phyloP scores from a whole-genome alignment of 805 yeast genomes.

The Wickerhamomyces alni region DNA sequence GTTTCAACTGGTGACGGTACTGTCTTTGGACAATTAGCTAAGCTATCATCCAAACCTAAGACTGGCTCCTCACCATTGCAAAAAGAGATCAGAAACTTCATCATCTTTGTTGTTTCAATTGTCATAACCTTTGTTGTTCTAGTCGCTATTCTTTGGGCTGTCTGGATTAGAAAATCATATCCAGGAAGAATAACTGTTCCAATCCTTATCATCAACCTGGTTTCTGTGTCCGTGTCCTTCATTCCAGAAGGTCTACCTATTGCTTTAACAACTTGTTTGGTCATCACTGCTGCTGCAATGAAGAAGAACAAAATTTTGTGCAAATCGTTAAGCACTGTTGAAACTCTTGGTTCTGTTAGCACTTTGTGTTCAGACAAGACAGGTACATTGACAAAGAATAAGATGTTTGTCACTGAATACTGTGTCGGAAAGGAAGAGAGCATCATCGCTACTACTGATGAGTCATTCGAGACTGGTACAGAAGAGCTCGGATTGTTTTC shows the following conservation, averaged over 20 bases:
- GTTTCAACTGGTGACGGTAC: constrained; percentile 39
- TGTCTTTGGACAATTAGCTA: constrained; percentile 41
- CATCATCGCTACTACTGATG: neutral
- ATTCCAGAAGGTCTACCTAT: constrained; percentile 48
- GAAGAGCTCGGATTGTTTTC: constrained; percentile 18
- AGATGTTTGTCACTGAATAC: constrained; percentile 34
- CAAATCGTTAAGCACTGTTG: constrained; percentile 41
- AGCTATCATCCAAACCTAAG: constrained; percentile 33
- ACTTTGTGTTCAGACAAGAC: constrained; percentile 39
- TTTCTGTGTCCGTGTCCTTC: constrained; percentile 42
- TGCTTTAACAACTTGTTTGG: constrained; percentile 44
- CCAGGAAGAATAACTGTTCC: constrained; percentile 38
- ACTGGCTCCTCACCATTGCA: constrained; percentile 37
- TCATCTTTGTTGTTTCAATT: constrained; percentile 21
- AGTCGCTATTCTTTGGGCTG: constrained; percentile 35
- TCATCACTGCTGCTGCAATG: constrained; percentile 44
- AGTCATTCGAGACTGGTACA: constrained; percentile 1
- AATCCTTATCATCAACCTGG: constrained; percentile 35
- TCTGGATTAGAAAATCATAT: constrained; percentile 33
- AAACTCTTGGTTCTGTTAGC: constrained; percentile 52
- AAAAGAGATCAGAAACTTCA: constrained; percentile 33
- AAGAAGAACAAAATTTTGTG: constrained; percentile 37
- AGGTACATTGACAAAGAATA: constrained; percentile 44
- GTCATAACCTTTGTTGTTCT: constrained; percentile 26
- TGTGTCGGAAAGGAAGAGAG: constrained; percentile 5